Evolutionary conservation across 441 rosid genomes (phyloP).

Genomic region (Populus hybrid): DNA sequence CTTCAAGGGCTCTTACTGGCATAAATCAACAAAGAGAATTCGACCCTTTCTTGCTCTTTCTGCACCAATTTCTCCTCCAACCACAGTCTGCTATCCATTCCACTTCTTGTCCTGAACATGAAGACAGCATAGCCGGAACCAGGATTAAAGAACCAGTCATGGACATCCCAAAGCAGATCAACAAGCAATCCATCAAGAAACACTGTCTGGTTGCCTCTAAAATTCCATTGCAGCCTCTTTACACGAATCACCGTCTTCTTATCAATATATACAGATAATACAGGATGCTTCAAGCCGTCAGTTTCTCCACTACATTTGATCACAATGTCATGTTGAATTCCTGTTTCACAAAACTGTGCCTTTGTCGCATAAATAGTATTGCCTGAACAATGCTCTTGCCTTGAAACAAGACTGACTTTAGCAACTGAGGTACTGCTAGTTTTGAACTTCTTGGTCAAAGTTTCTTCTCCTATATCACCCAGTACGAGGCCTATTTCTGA

Average conservation of each 20-base stretch:
- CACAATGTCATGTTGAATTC: constrained; percentile 54
- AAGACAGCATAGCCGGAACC: constrained; percentile 70
- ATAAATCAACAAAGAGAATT: constrained; percentile 79
- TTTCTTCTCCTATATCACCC: constrained; percentile 60
- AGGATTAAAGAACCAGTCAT: constrained; percentile 77
- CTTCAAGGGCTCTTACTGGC: constrained; percentile 57
- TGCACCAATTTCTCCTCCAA: constrained; percentile 62
- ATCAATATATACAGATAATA: constrained; percentile 62
- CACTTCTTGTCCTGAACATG: constrained; percentile 87
- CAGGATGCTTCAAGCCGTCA: constrained; percentile 56
- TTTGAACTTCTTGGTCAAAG: constrained; percentile 38
- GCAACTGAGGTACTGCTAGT: constrained; percentile 23
- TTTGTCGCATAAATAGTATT: constrained; percentile 58
- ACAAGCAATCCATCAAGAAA: constrained; percentile 73
- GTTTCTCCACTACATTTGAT: constrained; percentile 64
- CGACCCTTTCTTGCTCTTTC: constrained; percentile 59
- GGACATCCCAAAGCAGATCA: constrained; percentile 93
- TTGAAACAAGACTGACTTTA: constrained; percentile 43
- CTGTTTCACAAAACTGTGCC: constrained; percentile 58
- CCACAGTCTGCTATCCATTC: constrained; percentile 70
- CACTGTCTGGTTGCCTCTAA: constrained; percentile 80
- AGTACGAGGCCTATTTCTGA: constrained; percentile 55
- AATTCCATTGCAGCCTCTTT: constrained; percentile 85
- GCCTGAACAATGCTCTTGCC: constrained; percentile 76
- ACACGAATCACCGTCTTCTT: constrained; percentile 68